A percentile compares a stretch with the other conserved stretches of the same genome.
These are phyloP conservation scores for Teratosphaeria zuluensis DNA, from an alignment of 2,329 filamentous ascomycete genomes.

Conservation along the genomic window DNA sequence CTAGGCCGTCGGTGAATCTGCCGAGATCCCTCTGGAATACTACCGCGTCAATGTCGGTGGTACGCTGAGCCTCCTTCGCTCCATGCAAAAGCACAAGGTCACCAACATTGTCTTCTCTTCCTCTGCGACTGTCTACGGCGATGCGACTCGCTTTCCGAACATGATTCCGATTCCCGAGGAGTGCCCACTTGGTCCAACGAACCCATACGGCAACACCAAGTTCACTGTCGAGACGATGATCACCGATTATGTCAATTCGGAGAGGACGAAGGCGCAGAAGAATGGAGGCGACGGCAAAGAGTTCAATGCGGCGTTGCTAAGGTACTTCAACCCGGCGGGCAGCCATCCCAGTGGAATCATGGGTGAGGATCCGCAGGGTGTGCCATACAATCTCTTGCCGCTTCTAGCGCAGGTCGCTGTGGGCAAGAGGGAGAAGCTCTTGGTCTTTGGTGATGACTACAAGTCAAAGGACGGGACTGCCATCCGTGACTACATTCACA, in stretches of 20 bases:
- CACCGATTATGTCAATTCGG: conserved; percentile 77
- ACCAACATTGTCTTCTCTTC: conserved; percentile 98
- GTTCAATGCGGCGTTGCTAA: conserved; percentile 86
- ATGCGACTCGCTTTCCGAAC: conserved; percentile 87
- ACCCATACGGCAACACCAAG: conserved; percentile 97
- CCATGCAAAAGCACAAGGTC: conserved; percentile 84
- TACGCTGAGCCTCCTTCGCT: conserved; percentile 73
- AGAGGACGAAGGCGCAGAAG: conserved; percentile 75
- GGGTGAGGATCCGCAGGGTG: conserved; percentile 93
- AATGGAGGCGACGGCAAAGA: conserved; percentile 65
- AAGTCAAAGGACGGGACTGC: conserved; percentile 80
- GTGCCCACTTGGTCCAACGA: conserved; percentile 92
- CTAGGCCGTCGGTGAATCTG: conserved; percentile 93
- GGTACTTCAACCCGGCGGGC: conserved; percentile 97
- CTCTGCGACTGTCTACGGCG: conserved; percentile 95
- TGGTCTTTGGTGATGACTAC: conserved; percentile 96
- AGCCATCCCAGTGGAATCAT: conserved; percentile 92
- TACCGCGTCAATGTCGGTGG: conserved; percentile 95
- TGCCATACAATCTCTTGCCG: conserved; percentile 92
- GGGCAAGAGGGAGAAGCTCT: conserved; percentile 83
- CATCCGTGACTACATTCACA: conserved; percentile 97
- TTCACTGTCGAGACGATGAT: conserved; percentile 85
- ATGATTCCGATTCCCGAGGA: conserved; percentile 99
- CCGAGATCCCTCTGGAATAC: conserved; percentile 90
- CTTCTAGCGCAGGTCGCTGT: conserved; percentile 92